Base-by-base conservation (phyloP, 345 rosid genomes). In the Syzygium jambos region DNA sequence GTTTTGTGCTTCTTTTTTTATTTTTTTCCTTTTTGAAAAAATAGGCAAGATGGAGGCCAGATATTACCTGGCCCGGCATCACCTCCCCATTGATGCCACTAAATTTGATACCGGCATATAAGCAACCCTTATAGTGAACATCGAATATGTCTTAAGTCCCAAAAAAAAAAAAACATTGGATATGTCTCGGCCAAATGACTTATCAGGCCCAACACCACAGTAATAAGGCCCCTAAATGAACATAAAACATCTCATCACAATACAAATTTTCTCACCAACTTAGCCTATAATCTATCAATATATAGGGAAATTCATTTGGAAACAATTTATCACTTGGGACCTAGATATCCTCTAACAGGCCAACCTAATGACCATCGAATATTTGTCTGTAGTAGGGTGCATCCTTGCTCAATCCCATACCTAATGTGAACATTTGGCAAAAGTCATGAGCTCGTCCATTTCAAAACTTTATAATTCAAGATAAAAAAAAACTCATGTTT, bases 321-420 rank as follows among this genome's bases (percentile, higher is more conserved):
- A 25, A 38, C n/a, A 57, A 52, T 63, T 85, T 85, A 68, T 84
- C 89, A 95, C 99, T 98, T 97, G 98, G 56, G 98, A 87, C 98
- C 98, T 86, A 97, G 99, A 87, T 90, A 97, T 34, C 91, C 99
- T 92, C 99, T 98, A 85, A 96, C 96, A 23, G 99, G 99, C 99
- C 99, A 96, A 88, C 98, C 99, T 92, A 95, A 92, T 86, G 99
- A 98, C 98, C 99, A 93, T 57, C 93, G 93, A 52, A 95, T 96
- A 87, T 96, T 91, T 90, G 91, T 87, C 90, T 95, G 97, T 65
- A 98, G 93, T 85, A 98, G 92, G 89, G 98, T 96, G 95, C 95
- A 95, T 91, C 96, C 99, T 92, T 98, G 99, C 93, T 98, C 98
- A 94, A 43, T 95, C 53, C 98, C 99, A 87, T 82, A 96, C 98